A percentile compares a stretch with the other conserved stretches of the same genome.
Conservation (phyloP, 768 basidiomycete genomes). For the Asterophora lycoperdoides region DNA sequence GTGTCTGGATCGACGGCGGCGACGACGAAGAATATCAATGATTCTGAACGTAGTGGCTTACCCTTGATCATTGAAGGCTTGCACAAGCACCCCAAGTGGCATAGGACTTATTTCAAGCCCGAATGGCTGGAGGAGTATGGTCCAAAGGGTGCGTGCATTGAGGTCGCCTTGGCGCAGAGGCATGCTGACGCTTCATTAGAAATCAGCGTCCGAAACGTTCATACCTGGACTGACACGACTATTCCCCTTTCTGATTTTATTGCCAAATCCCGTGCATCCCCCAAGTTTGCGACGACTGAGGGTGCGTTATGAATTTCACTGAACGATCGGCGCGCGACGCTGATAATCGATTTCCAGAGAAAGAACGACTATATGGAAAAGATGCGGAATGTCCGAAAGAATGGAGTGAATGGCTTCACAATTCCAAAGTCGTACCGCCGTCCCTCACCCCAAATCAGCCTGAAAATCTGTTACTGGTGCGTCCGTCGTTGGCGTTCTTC, state of each 20-base stretch:
- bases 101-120: constrained; percentile 45
- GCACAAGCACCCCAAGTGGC: constrained; percentile 56
- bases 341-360: constrained; percentile 35
- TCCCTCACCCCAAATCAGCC: constrained; percentile 47
- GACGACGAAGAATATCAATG: constrained; percentile 32
- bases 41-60: constrained; percentile 45
- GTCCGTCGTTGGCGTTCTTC: not conserved
- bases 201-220: constrained; percentile 60
- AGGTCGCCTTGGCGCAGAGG: not conserved
- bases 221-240: constrained; percentile 47
- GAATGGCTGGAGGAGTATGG: constrained; percentile 47
- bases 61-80: constrained; percentile 66
- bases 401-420: constrained; percentile 63
- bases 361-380: constrained; percentile 69
- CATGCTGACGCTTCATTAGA: constrained; percentile 31
- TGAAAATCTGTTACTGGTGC: constrained; percentile 52
- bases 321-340: not conserved
- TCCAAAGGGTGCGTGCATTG: constrained; percentile 18
- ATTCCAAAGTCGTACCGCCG: constrained; percentile 44
- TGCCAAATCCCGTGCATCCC: constrained; percentile 31
- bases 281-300: constrained; percentile 31
- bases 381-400: constrained; percentile 63
- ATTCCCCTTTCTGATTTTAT: constrained; percentile 55
- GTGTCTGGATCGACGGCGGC: constrained; percentile 24
- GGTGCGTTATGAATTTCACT: constrained; percentile 27